phyloP scores from a whole-genome alignment of 2,329 filamentous ascomycete genomes.

The Lachnellula willkommii region DNA sequence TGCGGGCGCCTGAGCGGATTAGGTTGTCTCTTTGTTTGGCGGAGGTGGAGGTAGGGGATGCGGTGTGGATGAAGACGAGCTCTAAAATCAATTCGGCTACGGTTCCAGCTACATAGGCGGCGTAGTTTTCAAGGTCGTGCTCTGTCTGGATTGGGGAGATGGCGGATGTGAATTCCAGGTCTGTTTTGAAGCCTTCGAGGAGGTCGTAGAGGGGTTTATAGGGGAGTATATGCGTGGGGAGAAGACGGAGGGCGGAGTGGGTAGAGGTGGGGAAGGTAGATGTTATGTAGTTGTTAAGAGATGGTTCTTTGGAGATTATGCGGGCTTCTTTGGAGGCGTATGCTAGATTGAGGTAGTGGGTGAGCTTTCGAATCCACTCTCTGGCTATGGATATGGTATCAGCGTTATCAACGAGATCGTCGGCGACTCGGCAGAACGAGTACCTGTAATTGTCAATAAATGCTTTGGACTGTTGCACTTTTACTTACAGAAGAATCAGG shows the following conservation, averaged over 20 bases:
- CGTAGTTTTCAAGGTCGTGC: conserved; percentile 56
- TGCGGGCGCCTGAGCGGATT: conserved; percentile 52
- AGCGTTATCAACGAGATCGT: conserved; percentile 67
- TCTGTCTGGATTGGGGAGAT: conserved; percentile 51
- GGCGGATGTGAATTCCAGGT: conserved; percentile 47
- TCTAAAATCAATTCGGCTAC: conserved; percentile 65
- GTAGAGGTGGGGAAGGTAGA: conserved; percentile 27
- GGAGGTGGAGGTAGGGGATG: conserved; percentile 15
- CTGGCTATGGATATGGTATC: conserved; percentile 45
- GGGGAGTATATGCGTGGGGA: conserved; percentile 54
- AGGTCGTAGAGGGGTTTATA: conserved; percentile 57
- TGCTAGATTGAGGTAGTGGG: conserved; percentile 49
- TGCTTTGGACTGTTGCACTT: too few relatives aligned
- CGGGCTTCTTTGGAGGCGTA: conserved; percentile 36
- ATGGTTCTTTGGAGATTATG: conserved; percentile 19
- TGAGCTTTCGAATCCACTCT: conserved; percentile 54
- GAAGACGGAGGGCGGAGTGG: conserved; percentile 47
- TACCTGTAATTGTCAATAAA: conserved; percentile 42
- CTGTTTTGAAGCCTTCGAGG: conserved; percentile 63
- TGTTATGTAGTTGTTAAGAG: conserved; percentile 17
- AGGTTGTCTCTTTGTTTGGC: conserved; percentile 37
- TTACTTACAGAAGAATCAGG: conserved; percentile 53
- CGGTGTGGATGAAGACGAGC: conserved; percentile 55
- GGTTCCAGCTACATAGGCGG: conserved; percentile 64
- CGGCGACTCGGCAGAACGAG: conserved; percentile 68